Evolutionary conservation across 2,329 filamentous ascomycete species (phyloP).

Genomic region (Aspergillus costaricaensis): DNA sequence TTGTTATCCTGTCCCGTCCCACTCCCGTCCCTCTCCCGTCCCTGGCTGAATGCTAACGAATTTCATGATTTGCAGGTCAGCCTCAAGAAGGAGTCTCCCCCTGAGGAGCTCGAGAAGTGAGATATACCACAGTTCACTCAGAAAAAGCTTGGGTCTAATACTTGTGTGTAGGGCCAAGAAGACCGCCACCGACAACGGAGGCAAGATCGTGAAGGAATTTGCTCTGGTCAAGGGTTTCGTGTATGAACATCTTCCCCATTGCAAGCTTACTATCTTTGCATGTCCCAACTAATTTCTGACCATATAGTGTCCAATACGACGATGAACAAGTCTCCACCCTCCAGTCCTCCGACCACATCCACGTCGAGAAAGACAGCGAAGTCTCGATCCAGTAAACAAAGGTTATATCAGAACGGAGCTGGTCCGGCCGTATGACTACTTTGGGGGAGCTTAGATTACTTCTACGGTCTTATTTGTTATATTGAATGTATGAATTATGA

Average conservation of each 20-base stretch:
- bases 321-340: slow-evolving; percentile 68
- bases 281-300: slow-evolving; percentile 8
- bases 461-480: too few relatives aligned
- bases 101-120: slow-evolving; percentile 68
- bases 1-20: too few relatives aligned
- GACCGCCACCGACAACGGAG: slow-evolving; percentile 71
- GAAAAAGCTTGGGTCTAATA: slow-evolving; percentile 17
- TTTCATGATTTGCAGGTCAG: slow-evolving; percentile 63
- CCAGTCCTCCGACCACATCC: slow-evolving; percentile 68
- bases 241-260: slow-evolving; percentile 56
- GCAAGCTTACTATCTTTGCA: neutral
- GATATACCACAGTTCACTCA: slow-evolving; percentile 24
- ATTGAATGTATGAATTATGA: too few relatives aligned
- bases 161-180: slow-evolving; percentile 67
- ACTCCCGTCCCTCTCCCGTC: too few relatives aligned
- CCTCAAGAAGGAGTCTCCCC: slow-evolving; percentile 69
- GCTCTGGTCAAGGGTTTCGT: slow-evolving; percentile 88
- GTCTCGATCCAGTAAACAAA: slow-evolving; percentile 68
- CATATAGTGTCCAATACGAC: slow-evolving; percentile 69
- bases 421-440: too few relatives aligned
- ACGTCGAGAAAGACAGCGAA: slow-evolving; percentile 74
- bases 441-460: too few relatives aligned
- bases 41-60: too few relatives aligned
- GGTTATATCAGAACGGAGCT: too few relatives aligned
- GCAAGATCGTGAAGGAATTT: slow-evolving; percentile 82